phyloP scores from a whole-genome alignment of 169 alveolate species.

The Eimeria nieschulzi region DNA sequence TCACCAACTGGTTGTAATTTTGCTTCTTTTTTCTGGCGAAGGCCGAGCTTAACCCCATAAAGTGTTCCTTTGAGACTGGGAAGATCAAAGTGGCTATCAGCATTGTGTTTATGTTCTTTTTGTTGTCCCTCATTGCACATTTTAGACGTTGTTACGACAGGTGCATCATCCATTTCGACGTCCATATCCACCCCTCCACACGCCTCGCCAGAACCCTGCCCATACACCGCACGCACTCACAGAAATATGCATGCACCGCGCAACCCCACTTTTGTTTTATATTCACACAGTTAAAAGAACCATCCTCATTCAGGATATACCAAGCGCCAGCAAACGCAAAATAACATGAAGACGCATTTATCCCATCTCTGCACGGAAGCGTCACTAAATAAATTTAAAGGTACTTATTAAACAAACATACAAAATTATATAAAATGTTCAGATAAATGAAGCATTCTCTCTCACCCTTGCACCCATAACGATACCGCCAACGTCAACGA shows the following conservation, averaged over 20 bases:
- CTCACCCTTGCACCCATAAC: slow-evolving; percentile 9
- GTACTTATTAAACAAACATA: too few species aligned
- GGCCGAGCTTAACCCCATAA: slow-evolving; percentile 50
- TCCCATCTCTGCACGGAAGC: too few species aligned
- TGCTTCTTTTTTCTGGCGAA: slow-evolving; percentile 29
- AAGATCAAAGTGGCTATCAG: slow-evolving; percentile 32
- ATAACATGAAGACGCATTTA: too few species aligned
- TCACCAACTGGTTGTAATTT: not conserved
- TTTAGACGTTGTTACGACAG: slow-evolving; percentile 40
- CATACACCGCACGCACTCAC: too few species aligned
- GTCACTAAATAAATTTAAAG: too few species aligned
- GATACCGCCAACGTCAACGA: slow-evolving; percentile 19
- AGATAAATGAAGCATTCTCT: too few species aligned
- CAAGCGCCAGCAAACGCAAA: too few species aligned
- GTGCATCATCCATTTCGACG: slow-evolving; percentile 58
- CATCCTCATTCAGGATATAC: too few species aligned
- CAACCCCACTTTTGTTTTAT: too few species aligned
- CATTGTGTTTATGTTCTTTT: not conserved
- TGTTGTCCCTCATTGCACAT: slow-evolving; percentile 21
- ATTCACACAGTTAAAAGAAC: too few species aligned
- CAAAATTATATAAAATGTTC: too few species aligned
- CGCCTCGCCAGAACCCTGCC: slow-evolving; percentile 43
- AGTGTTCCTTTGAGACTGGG: slow-evolving; percentile 28
- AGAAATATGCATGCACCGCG: too few species aligned
- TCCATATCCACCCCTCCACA: slow-evolving; percentile 40